Evolutionary conservation across 169 alveolate species (phyloP), one percentile per base, ranked within the genome.

Genomic region (Theileria orientalis): DNA sequence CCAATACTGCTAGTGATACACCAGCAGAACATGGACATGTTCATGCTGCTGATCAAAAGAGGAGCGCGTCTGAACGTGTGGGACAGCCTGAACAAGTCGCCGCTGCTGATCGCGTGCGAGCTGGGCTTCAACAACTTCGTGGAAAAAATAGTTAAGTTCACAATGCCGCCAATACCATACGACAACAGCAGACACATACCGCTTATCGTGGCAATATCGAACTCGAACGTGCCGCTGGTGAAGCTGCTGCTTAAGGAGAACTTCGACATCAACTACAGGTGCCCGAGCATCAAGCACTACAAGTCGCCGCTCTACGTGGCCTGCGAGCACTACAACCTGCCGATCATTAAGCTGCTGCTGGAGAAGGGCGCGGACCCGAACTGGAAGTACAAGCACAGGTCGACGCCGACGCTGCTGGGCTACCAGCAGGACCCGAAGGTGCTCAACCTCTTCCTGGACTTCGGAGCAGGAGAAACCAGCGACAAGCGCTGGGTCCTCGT

Each of bases 231-330:
- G 37, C 61, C 66, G 2, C 74, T 69, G 29, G 76, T 90, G 41
- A 84, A 86, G 75, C 87, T 84, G 41, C 76, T 92, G 73, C 84
- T 92, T 16, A 76, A 83, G 47, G 83, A 74, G 35, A 95, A 95
- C 30, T 84, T 83, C 32, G 73, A 77, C 57, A 60, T 91, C 44
- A 89, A 91, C 67, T 61, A 75, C 49, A 66, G 41, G 62, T 88
- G 92, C 57, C 96, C 96, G 37, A 87, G 83, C 44, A 84, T 91
- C 23, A 71, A 88, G 71, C 80, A 84, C 35, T 93, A 88, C 78
- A 93, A 92, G 68, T 91, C 96, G 30, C 95, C 96, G n/a, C 75
- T 93, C n/a, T 92, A 89, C 72, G 73, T 93, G 23, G 96, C 96
- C 9, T 93, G 96, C 69, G 95, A 92, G 73, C 82, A 74, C 61